phyloP scores from a whole-genome alignment of 306 rosid species.

The Dalbergia cochinchinensis region DNA sequence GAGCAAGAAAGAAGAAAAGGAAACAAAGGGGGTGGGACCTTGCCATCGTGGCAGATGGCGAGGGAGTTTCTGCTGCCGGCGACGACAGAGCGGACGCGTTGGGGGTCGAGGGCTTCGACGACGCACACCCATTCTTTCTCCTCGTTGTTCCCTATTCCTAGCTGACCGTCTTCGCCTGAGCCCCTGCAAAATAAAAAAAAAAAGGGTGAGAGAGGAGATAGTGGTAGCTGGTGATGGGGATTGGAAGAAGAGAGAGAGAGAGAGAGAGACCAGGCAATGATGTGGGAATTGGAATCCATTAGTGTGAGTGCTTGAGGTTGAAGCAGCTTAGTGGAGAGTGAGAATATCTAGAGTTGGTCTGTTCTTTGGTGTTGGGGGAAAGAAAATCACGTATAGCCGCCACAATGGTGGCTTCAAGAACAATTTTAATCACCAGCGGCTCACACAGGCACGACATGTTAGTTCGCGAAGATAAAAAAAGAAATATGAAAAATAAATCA shows the following conservation, averaged over 20 bases:
- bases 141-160: slow-evolving; percentile 84
- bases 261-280: slow-evolving; percentile 51
- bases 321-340: slow-evolving; percentile 1
- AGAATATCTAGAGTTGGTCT: neutral
- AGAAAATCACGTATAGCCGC: too few relatives aligned
- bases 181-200: slow-evolving; percentile 68
- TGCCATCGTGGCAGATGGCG: slow-evolving; percentile 86
- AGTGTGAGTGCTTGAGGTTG: neutral
- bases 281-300: slow-evolving; percentile 50
- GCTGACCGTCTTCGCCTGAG: slow-evolving; percentile 95
- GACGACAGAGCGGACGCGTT: slow-evolving; percentile 73
- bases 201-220: neutral
- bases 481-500: too few relatives aligned
- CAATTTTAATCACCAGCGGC: too few relatives aligned
- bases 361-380: neutral
- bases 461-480: too few relatives aligned
- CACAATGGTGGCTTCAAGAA: too few relatives aligned
- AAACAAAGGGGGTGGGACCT: slow-evolving; percentile 50
- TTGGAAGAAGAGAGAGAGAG: neutral
- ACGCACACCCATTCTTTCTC: slow-evolving; percentile 77
- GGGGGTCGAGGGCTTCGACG: slow-evolving; percentile 63
- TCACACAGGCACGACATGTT: too few relatives aligned
- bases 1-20: neutral
- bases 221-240: neutral
- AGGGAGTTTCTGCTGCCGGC: slow-evolving; percentile 98